phyloP scores from a whole-genome alignment of 1,284 basidiomycete genomes.

The Megacollybia platyphylla region DNA sequence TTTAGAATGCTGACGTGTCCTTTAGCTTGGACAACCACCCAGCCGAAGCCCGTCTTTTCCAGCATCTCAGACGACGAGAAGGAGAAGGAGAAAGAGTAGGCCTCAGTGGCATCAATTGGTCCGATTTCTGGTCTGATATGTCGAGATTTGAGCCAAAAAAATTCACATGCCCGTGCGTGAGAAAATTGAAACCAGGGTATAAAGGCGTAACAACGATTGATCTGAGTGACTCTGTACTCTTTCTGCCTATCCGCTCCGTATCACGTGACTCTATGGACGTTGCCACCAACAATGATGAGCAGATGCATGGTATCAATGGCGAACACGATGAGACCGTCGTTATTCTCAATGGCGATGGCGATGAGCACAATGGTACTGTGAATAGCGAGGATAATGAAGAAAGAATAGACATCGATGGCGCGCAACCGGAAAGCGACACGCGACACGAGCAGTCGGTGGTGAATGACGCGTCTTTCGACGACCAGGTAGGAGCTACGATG shows the following conservation, averaged over 20 bases:
- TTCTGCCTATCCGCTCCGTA: constrained; percentile 1
- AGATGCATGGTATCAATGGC: constrained; percentile 16
- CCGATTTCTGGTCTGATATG: constrained; percentile 1
- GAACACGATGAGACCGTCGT: constrained; percentile 18
- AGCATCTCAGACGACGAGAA: constrained; percentile 45
- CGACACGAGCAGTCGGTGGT: constrained; percentile 37
- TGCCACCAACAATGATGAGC: constrained; percentile 28
- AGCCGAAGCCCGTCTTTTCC: constrained; percentile 70
- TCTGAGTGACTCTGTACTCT: constrained; percentile 36
- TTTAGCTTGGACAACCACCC: constrained; percentile 73
- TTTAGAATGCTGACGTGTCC: constrained; percentile 53
- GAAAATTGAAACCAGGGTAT: constrained; percentile 66
- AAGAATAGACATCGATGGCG: constrained; percentile 47
- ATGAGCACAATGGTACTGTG: constrained; percentile 29
- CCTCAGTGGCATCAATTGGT: too few species aligned
- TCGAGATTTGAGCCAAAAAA: constrained; percentile 9
- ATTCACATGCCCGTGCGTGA: constrained; percentile 13
- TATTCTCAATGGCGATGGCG: constrained; percentile 16
- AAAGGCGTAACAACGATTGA: constrained; percentile 63
- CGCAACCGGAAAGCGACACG: constrained; percentile 52
- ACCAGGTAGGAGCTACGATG: constrained; percentile 26
- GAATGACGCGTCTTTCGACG: constrained; percentile 25
- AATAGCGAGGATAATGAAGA: constrained; percentile 33
- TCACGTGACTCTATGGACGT: constrained; percentile 25
- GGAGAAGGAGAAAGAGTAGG: constrained; percentile 24